Evolutionary conservation across 2,329 filamentous ascomycete genomes (phyloP), one percentile per base, ranked within the genome.

Genomic region (Phoma sp.): DNA sequence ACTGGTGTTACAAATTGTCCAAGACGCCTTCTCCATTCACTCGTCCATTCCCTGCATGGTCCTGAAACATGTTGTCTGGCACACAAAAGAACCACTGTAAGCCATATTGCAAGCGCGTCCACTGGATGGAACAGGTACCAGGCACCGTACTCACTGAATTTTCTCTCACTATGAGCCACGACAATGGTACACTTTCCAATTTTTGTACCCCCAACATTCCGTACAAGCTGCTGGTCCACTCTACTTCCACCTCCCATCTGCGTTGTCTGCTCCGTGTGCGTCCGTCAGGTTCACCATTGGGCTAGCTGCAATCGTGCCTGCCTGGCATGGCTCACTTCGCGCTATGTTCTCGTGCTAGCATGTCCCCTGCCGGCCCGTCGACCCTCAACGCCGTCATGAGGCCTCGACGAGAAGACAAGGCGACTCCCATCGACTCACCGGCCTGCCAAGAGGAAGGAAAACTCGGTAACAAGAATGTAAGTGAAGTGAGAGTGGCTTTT

Each of bases 381-480:
- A 27, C 38, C 6, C 19, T 22, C 21, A 39, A 45, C 15, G 19
- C 32, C 15, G 49, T 27, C 9, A 46, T 40, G 35, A 10, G 6
- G 1, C 24, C 19, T 43, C 35, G 4, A 6, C 45, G 22, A 17
- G 21, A 38, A 22, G 12, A 33, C 15, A 6, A 25, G 1, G 12
- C 24, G 4, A 15, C 15, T 12, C 5, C 33, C 6, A 43, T n/a
- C 2, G 52, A 61, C n/a, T 6, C 35, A 9, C 46, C 63, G 48
- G 67, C 63, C 9, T 64, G 61, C 65, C 63, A 69, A 37, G 64
- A 70, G 32, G 5, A 62, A 43, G 22, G 65, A 33, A 49, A 56
- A 7, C 60, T 63, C 22, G 25, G 15, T 4, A 37, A 38, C 22
- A 3, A 12, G 8, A 47, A 52, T 32, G 68, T 66, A 61, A 52